Percentiles rank a stretch among this genome's conserved stretches.
These are phyloP conservation scores for Cladosporium phlei DNA, from an alignment of 2,329 filamentous ascomycete genomes.

Conservation along the genomic window DNA sequence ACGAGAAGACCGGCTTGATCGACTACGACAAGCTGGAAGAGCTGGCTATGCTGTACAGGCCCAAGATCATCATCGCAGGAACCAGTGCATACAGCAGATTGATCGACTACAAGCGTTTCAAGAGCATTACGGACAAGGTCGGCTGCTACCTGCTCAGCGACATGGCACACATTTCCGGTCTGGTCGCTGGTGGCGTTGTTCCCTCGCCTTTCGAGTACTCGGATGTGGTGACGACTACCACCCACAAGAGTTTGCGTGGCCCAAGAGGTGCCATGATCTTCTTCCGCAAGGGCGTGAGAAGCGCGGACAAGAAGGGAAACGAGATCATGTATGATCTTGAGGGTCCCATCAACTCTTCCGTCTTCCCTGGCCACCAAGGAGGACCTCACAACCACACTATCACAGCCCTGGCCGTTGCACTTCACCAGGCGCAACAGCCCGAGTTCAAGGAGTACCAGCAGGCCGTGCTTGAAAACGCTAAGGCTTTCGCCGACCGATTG, in stretches of 20 bases:
- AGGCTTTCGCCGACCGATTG: conserved; percentile 70
- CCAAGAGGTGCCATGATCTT: conserved; percentile 98
- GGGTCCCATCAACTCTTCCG: conserved; percentile 86
- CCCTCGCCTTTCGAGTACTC: conserved; percentile 83
- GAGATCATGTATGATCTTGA: conserved; percentile 88
- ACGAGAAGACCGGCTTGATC: conserved; percentile 86
- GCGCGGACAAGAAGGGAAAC: conserved; percentile 77
- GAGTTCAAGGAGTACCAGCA: conserved; percentile 93
- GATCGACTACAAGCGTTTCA: conserved; percentile 92
- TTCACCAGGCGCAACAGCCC: conserved; percentile 84
- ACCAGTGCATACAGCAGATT: conserved; percentile 93
- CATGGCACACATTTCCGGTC: conserved; percentile 94
- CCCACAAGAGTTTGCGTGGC: conserved; percentile 93
- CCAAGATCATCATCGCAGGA: conserved; percentile 91
- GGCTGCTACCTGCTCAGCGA: conserved; percentile 91
- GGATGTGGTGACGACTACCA: conserved; percentile 95
- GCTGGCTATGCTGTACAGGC: conserved; percentile 80
- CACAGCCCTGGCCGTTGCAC: conserved; percentile 84
- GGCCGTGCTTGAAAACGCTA: conserved; percentile 83
- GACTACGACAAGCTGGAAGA: conserved; percentile 92
- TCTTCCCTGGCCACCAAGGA: conserved; percentile 97
- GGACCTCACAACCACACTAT: conserved; percentile 99
- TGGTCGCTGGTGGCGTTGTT: conserved; percentile 87
- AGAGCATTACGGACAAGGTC: conserved; percentile 82
- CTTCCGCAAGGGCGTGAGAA: conserved; percentile 87